phyloP scores from a whole-genome alignment of 768 basidiomycete species.

The Trametes elegans region DNA sequence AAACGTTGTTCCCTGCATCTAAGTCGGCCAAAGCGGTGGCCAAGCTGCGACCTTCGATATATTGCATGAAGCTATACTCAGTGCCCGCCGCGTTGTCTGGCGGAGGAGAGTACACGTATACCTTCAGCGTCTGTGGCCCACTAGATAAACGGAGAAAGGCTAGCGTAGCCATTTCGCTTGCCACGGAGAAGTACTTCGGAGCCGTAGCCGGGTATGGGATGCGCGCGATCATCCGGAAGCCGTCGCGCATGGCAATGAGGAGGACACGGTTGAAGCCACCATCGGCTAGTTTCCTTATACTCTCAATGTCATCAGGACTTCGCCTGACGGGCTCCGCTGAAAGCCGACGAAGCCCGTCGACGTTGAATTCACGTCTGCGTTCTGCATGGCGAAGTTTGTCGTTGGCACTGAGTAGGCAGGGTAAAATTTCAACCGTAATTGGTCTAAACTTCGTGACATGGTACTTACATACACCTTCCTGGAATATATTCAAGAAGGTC shows the following conservation, averaged over 20 bases:
- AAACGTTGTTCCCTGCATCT: constrained; percentile 37
- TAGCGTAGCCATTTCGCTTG: constrained; percentile 34
- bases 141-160: constrained; percentile 25
- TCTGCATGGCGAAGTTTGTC: constrained; percentile 43
- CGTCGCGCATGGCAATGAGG: constrained; percentile 28
- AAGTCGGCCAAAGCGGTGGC: constrained; percentile 42
- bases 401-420: constrained; percentile 19
- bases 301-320: constrained; percentile 37
- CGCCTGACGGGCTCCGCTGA: constrained; percentile 41
- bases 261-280: constrained; percentile 33
- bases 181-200: constrained; percentile 30
- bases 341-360: constrained; percentile 42
- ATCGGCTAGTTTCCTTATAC: constrained; percentile 43
- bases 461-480: constrained; percentile 28
- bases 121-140: constrained; percentile 32
- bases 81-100: constrained; percentile 29
- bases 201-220: constrained; percentile 25
- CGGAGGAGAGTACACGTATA: constrained; percentile 32
- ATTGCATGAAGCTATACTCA: constrained; percentile 33
- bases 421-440: constrained; percentile 1
- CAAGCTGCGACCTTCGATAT: constrained; percentile 37
- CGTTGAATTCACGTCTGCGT: constrained; percentile 41
- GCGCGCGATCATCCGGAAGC: constrained; percentile 4
- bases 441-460: constrained; percentile 9
- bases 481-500: constrained; percentile 28